Evolutionary conservation across 2,329 filamentous ascomycete species (phyloP), one percentile per base, ranked within the genome.

Genomic region (Penicillium sp.): DNA sequence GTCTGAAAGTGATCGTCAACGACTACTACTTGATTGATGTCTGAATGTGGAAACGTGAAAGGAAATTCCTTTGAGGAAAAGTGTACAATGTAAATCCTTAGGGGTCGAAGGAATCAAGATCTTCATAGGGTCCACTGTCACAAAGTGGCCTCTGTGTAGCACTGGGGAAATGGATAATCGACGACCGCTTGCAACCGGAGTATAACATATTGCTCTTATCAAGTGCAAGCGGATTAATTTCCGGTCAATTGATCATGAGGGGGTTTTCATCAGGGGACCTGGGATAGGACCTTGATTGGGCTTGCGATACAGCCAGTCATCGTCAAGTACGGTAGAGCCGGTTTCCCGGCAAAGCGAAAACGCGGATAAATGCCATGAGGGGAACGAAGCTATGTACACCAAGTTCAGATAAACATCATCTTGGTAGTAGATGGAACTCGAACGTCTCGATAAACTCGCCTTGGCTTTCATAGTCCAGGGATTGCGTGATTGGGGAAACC

Each of bases 251-350:
- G 13, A 16, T 35, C 26, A 35, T 48, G 27, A n/a, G 27, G 16
- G 10, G 5, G 29, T 22, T 5, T 5, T 10, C 24, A 47, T 24
- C 8, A 29, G 6, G 26, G 16, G 29, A 8, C 19, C 24, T 13
- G 44, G 24, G 11, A 27, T 10, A 19, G 22, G 13, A 24, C 26
- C 14, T 5, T 3, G 19, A 19, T 47, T 44, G 44, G 44, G 44
- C 19, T 3, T 11, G 45, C 7, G 45, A 31, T 31, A 52, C 52
- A 57, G 39, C 62, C 63, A 65, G 62, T 65, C 49, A 63, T 54
- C 47, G 46, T 60, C n/a, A 27, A 58, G 60, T 10, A 29, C 33
- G 27, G 33, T 19, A 42, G 61, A 64, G 61, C 63, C 63, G 64
- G 39, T 60, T 24, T 26, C 21, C 42, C 62, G 57, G 62, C 56